Evolutionary conservation across 345 rosid genomes (phyloP).

Genomic region (Populus simonii): DNA sequence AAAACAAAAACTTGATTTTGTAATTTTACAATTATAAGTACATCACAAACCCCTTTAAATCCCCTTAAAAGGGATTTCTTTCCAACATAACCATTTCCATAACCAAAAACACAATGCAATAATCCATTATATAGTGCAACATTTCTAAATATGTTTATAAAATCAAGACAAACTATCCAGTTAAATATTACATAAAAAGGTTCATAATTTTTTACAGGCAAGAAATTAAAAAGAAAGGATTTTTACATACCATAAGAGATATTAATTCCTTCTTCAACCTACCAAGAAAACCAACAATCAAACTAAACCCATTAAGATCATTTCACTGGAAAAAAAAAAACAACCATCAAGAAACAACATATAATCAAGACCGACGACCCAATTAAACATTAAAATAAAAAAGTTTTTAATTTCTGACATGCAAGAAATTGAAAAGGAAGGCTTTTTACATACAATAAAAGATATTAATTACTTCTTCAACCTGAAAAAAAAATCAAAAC

Average conservation of each 20-base stretch:
- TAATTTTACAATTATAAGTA: neutral
- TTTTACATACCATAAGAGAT: slow-evolving; percentile 24
- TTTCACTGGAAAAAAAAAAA: neutral
- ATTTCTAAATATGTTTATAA: neutral
- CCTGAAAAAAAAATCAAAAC: no score
- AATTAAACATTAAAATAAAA: no score
- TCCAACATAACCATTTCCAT: neutral
- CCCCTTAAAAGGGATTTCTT: neutral
- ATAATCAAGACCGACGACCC: neutral
- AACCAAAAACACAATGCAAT: neutral
- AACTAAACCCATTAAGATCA: neutral
- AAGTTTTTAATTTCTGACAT: no score
- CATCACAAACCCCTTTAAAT: neutral
- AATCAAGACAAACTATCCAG: neutral
- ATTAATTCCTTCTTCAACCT: slow-evolving; percentile 34
- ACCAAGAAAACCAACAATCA: neutral
- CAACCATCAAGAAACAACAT: neutral
- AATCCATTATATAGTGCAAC: neutral
- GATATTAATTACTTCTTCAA: no score
- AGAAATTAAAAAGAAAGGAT: neutral
- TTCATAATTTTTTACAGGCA: neutral
- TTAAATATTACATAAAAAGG: neutral
- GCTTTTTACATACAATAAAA: no score
- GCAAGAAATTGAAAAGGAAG: no score
- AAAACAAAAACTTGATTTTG: no score